Percentiles rank a stretch among this genome's conserved stretches.
Conservation (phyloP, 495 filamentous ascomycete genomes). For the Glutinoglossum americanum region DNA sequence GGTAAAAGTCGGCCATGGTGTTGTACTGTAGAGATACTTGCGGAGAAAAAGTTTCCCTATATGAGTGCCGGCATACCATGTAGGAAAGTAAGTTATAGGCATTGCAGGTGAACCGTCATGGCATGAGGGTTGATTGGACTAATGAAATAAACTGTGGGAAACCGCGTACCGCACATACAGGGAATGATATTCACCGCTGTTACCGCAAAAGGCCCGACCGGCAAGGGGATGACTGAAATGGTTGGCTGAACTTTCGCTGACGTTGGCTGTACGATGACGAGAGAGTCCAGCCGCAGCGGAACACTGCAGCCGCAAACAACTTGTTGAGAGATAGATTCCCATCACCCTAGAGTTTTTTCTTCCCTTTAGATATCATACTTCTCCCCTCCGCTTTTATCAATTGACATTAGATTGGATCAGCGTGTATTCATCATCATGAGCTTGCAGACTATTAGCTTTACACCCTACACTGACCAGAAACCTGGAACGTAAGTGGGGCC, state of each 20-base stretch:
- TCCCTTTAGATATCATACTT: neutral
- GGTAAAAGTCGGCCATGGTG: too few species aligned
- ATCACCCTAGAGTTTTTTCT: neutral
- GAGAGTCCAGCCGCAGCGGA: neutral
- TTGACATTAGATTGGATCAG: neutral
- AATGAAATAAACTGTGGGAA: too few species aligned
- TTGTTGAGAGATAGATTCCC: neutral
- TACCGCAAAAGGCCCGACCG: neutral
- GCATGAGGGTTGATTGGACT: too few species aligned
- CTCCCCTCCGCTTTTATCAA: neutral
- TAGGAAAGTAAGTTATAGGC: too few species aligned
- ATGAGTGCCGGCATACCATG: too few species aligned
- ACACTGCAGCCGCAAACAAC: neutral
- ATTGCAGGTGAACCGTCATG: too few species aligned
- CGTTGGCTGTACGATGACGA: neutral
- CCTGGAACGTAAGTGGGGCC: constrained; percentile 74
- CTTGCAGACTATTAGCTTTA: constrained; percentile 51
- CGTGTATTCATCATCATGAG: constrained; percentile 28
- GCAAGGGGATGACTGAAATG: neutral
- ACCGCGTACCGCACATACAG: too few species aligned
- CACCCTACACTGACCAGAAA: constrained; percentile 84
- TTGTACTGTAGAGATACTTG: too few species aligned
- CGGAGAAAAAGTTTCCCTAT: too few species aligned
- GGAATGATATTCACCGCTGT: neutral
- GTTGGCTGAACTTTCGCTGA: neutral